Conservation (phyloP, 2,329 filamentous ascomycete genomes). For the Ascomycota sp. region DNA sequence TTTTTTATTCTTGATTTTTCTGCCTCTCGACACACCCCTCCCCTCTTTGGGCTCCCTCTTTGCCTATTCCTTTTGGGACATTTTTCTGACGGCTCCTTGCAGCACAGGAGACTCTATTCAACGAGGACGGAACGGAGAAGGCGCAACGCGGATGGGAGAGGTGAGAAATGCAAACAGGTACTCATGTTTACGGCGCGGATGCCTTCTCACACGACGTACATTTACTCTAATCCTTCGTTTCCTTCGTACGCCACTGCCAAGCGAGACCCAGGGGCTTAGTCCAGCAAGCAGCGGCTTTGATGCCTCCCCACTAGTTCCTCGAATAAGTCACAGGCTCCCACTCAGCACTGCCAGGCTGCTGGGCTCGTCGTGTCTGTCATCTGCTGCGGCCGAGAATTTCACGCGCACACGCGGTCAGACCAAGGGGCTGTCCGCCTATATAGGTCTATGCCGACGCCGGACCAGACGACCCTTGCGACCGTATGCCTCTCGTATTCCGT, state of each 20-base stretch:
- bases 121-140: slow-evolving; percentile 22
- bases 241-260: too few species aligned
- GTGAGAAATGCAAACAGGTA: slow-evolving; percentile 3
- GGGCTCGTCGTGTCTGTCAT: slow-evolving; percentile 8
- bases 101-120: slow-evolving; percentile 44
- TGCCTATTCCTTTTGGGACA: not conserved
- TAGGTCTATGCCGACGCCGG: slow-evolving; percentile 14
- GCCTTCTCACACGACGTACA: not conserved
- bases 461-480: slow-evolving; percentile 12
- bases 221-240: not conserved
- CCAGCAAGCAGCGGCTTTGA: too few species aligned
- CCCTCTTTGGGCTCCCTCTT: not conserved
- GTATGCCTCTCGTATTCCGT: slow-evolving; percentile 18
- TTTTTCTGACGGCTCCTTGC: slow-evolving; percentile 2
- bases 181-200: not conserved
- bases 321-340: slow-evolving; percentile 9
- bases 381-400: slow-evolving; percentile 7
- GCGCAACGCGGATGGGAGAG: slow-evolving; percentile 12
- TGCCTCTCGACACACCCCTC: too few species aligned
- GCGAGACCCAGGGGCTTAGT: too few species aligned
- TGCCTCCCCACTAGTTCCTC: slow-evolving; percentile 7
- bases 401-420: slow-evolving; percentile 8
- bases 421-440: slow-evolving; percentile 14
- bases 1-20: too few species aligned
- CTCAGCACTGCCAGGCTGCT: slow-evolving; percentile 10